Percentiles rank a stretch among this genome's conserved stretches.
These are phyloP conservation scores for Serendipita sp. DNA, from an alignment of 768 basidiomycete species.

Conservation along the genomic window DNA sequence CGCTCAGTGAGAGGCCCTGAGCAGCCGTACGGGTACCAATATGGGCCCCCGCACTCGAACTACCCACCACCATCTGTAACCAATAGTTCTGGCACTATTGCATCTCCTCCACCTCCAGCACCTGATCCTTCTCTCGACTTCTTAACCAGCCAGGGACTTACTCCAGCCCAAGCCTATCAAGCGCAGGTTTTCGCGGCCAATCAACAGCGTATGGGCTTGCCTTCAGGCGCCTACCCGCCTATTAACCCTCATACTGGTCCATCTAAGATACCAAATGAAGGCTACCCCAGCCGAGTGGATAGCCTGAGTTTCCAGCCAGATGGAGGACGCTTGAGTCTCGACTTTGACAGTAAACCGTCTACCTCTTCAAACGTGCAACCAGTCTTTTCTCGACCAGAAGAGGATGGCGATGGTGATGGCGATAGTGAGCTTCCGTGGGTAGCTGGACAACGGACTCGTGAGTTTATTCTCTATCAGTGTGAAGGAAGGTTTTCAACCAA, in stretches of 20 bases:
- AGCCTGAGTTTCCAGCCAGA: not conserved
- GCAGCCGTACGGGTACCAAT: constrained; percentile 11
- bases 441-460: not conserved
- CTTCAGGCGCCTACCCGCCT: not conserved
- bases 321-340: constrained; percentile 1
- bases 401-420: not conserved
- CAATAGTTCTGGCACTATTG: constrained; percentile 30
- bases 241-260: constrained; percentile 9
- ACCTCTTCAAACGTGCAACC: not conserved
- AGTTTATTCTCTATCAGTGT: not conserved
- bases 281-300: not conserved
- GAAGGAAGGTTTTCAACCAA: no score
- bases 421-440: constrained; percentile 44
- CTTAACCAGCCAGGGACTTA: constrained; percentile 36
- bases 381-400: not conserved
- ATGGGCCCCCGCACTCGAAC: constrained; percentile 19
- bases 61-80: constrained; percentile 36
- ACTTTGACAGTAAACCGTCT: not conserved
- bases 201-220: not conserved
- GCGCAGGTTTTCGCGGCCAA: constrained; percentile 45
- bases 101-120: constrained; percentile 33
- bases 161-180: constrained; percentile 69
- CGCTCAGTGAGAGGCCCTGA: constrained; percentile 14
- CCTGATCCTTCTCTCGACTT: constrained; percentile 31
- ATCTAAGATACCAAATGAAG: not conserved